phyloP scores from a whole-genome alignment of 2,329 filamentous ascomycete species.

The Cytospora paraplurivora region DNA sequence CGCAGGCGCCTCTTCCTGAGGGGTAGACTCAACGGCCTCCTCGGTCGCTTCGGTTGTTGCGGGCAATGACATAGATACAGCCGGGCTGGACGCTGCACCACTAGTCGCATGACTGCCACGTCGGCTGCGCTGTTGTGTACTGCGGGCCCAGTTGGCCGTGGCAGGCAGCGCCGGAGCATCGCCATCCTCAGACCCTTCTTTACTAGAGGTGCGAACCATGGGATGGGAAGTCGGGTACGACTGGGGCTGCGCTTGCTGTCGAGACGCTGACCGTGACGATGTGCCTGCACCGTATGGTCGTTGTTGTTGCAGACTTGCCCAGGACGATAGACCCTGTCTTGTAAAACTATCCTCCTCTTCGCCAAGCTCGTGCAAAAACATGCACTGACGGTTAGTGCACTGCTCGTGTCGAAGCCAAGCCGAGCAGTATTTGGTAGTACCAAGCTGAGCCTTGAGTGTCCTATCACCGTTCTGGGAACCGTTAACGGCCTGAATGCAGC shows the following conservation, averaged over 20 bases:
- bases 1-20: conserved; percentile 37
- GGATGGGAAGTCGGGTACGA: conserved; percentile 50
- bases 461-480: conserved; percentile 90
- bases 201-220: conserved; percentile 79
- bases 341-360: conserved; percentile 98
- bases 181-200: conserved; percentile 71
- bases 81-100: conserved; percentile 79
- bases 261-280: conserved; percentile 56
- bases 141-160: conserved; percentile 88
- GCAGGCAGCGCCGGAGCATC: conserved; percentile 91
- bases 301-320: conserved; percentile 86
- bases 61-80: conserved; percentile 62
- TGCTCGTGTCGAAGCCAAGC: conserved; percentile 93
- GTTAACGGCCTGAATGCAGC: conserved; percentile 89
- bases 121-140: conserved; percentile 66
- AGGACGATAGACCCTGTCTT: conserved; percentile 88
- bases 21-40: conserved; percentile 44
- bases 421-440: conserved; percentile 98
- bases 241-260: conserved; percentile 49
- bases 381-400: conserved; percentile 94
- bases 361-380: conserved; percentile 97
- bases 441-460: conserved; percentile 74
- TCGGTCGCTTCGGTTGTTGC: conserved; percentile 53
- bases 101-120: conserved; percentile 80
- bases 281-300: conserved; percentile 58